Base-by-base conservation (phyloP, 768 basidiomycete species). In the Lanmaoa rubissima region DNA sequence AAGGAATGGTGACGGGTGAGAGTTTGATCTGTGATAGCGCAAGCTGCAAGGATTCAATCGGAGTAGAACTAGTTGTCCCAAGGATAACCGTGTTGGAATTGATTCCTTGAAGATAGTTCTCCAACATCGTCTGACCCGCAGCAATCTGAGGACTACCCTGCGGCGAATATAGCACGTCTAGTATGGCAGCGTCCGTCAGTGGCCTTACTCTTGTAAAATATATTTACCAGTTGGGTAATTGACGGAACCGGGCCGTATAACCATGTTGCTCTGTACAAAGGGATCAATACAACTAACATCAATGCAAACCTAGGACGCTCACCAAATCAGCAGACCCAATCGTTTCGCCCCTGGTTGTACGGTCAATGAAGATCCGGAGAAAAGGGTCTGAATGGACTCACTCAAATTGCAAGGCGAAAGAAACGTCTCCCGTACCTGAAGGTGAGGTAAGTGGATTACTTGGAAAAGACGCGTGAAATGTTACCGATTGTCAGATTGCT, bases 101-200 rank as follows among this genome's bases (percentile, higher is more conserved):
- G 32, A 83, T 60, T 17, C 86, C 88, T 70, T 87, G 82, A n/a
- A 90, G 68, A 64, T 82, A 90, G 65, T 86, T 85, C 69, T 87
- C 80, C 46, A 90, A 76, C 57, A 90, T 65, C 10, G 65, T 63
- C 51, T 75, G 77, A 21, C 88, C 87, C 2, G 85, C 80, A 1
- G 76, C 63, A n/a, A 74, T 69, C 49, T 69, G 46, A 7, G 83
- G 81, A 21, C 65, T 72, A 7, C 82, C 83, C 58, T 83, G 81
- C 0, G 85, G 83, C 11, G 81, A 75, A 69, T 79, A 89, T 48
- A 83, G 76, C 5, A 90, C 85, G 55, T 84, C 85, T 80, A 34
- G 57, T 5, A 11, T 24, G 28, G 44, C 9, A 57, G 39, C 36
- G 17, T 47, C 47, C 24, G 17, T 69, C 13, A 65, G 47, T 12